Percentiles rank a stretch among this genome's conserved stretches.
Evolutionary conservation across 371 early-diverging fungal species (phyloP).

Genomic region (Fennellomyces sp.): DNA sequence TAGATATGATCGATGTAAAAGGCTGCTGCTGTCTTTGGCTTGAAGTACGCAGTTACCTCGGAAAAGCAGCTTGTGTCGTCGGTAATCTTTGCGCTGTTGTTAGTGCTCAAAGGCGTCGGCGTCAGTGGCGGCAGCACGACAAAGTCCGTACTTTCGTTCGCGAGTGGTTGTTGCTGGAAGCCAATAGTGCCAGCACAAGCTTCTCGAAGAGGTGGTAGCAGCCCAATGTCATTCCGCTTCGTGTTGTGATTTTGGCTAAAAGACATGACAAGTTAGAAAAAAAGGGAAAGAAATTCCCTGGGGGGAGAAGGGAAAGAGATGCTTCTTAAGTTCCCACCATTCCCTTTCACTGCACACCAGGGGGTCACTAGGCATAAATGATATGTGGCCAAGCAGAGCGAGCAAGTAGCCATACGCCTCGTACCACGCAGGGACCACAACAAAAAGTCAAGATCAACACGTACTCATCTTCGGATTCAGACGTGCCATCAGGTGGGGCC

Average conservation of each 20-base stretch:
- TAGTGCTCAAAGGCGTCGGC: neutral
- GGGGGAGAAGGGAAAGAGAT: neutral
- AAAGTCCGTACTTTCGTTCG: neutral
- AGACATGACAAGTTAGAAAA: neutral
- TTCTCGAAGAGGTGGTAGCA: conserved; percentile 3
- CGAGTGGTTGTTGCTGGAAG: neutral
- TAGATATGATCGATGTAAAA: conserved; percentile 1
- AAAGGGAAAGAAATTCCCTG: neutral
- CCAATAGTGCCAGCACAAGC: conserved; percentile 1
- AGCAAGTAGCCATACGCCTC: too few relatives aligned
- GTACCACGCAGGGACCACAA: neutral
- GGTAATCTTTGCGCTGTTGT: neutral
- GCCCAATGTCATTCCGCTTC: neutral
- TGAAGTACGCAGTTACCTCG: neutral
- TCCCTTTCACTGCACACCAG: neutral
- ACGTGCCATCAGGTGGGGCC: neutral
- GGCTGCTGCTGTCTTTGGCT: neutral
- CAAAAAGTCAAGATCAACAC: neutral
- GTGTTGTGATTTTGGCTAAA: neutral
- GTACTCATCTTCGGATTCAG: neutral
- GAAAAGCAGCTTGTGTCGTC: neutral
- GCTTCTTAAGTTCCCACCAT: neutral
- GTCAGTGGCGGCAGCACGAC: conserved; percentile 7
- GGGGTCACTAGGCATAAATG: too few relatives aligned
- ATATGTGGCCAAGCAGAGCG: too few relatives aligned